phyloP scores from a whole-genome alignment of 176 grass and related monocot genomes.

The Musa troglodytarum region DNA sequence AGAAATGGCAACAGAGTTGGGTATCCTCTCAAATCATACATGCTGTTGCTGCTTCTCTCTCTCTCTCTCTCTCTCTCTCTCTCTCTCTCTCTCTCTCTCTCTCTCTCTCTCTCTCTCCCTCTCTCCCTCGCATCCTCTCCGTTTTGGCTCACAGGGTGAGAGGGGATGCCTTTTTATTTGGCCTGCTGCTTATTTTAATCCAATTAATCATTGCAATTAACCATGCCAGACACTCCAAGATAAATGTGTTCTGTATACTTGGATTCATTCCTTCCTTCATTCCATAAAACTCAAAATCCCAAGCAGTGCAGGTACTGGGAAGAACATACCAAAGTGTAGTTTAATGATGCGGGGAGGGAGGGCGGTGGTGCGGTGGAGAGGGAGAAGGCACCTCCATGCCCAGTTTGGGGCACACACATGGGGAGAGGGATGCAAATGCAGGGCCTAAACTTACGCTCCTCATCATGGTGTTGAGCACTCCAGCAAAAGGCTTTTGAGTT shows the following conservation, averaged over 20 bases:
- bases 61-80: background rate
- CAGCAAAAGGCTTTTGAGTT: no score
- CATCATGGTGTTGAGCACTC: no score
- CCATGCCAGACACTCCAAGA: background rate
- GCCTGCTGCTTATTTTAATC: background rate
- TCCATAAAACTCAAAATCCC: background rate
- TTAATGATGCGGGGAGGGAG: background rate
- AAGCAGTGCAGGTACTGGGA: background rate
- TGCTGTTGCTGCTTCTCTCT: background rate
- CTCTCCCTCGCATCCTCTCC: background rate
- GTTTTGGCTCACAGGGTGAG: background rate
- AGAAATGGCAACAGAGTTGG: background rate
- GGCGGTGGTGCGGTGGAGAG: background rate
- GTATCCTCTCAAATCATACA: background rate
- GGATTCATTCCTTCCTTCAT: background rate
- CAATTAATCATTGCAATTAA: background rate
- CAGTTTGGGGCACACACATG: background rate
- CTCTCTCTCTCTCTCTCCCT: background rate
- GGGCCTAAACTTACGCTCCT: no score
- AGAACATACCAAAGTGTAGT: background rate
- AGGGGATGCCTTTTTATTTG: no score
- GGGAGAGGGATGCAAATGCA: no score
- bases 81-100: no score
- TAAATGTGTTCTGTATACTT: background rate
- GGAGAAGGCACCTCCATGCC: background rate